Base-by-base conservation (phyloP, 371 early-diverging fungal species). In the Rhizopus delemar region DNA sequence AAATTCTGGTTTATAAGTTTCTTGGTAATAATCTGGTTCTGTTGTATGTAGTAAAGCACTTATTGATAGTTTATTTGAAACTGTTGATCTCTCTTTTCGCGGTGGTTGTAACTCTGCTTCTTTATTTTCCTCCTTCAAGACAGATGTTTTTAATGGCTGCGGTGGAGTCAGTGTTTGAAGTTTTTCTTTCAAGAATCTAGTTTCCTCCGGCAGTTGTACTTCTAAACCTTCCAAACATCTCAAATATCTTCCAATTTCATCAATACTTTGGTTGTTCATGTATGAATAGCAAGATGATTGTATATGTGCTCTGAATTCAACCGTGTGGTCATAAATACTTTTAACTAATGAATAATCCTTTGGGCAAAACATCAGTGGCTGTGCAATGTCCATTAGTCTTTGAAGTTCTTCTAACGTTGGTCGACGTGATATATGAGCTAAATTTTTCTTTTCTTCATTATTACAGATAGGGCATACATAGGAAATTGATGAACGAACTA, bases 381-480 rank as follows among this genome's bases (percentile, higher is more conserved):
- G 75, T 8, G 81, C 86, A 5, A 71, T 75, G 2, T 69, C 65
- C 2, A 79, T 62, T 22, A 84, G 57, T 1, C 67, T 63, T 1
- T 58, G 61, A 39, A 90, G 64, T 38, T 78, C 71, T 28, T 81
- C 75, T 52, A 82, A 46, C 31, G 70, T 68, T 16, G 90, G 77
- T 43, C 72, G 63, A 16, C 71, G 70, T 33, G 68, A 62, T 2
- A 55, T 22, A 32, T 63, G 59, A n/a, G 66, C 53, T 0, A 67
- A 29, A 29, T 50, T 56, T 36, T 28, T 38, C 0, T 46, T 41
- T 11, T 31, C 9, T 7, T 59, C 59, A 5, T 34, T 32, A 1
- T 46, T 41, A 69, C 93, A 93, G 34, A 89, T 63, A 0, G 87
- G 89, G 56, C 93, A 93, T 9, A 87, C 63, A 65, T 88, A 91